These are phyloP conservation scores for Phlyctochytrium bullatum DNA, from an alignment of 192 early-diverging fungal genomes.

Conservation along the genomic window DNA sequence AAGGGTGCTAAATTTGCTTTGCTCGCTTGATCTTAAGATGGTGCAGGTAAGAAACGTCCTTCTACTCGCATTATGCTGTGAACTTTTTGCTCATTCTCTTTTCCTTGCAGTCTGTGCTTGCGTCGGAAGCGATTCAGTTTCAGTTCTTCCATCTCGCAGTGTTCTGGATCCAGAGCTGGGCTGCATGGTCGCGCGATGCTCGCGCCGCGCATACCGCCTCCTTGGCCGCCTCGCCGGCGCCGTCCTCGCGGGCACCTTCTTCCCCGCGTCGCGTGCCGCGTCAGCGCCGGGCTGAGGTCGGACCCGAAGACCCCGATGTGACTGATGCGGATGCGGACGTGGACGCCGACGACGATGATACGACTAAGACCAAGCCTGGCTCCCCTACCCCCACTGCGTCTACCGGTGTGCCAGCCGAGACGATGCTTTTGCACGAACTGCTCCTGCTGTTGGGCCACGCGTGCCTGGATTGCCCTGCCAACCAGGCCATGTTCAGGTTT, in stretches of 20 bases:
- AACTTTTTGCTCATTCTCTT: not conserved
- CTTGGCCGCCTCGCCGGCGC: not conserved
- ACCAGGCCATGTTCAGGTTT: conserved; percentile 26
- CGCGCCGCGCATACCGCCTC: not conserved
- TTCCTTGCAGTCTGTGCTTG: conserved; percentile 11
- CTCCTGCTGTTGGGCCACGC: conserved; percentile 21
- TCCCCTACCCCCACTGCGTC: too few species aligned
- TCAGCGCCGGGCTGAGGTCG: too few species aligned
- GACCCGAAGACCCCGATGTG: too few species aligned
- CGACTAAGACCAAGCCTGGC: not conserved
- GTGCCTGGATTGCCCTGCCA: conserved; percentile 5
- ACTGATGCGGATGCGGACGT: not conserved
- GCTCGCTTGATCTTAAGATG: conserved; percentile 7
- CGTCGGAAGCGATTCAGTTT: conserved; percentile 27
- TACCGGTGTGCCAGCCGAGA: too few species aligned
- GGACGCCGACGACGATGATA: not conserved
- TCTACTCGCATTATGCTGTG: not conserved
- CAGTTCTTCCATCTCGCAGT: conserved; percentile 25
- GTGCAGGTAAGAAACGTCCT: conserved; percentile 9
- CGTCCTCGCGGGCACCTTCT: too few species aligned
- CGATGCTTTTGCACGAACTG: conserved; percentile 7
- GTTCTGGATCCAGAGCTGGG: conserved; percentile 27
- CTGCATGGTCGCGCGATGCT: too few species aligned
- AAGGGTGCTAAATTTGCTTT: conserved; percentile 13
- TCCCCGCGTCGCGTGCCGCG: too few species aligned